These are phyloP conservation scores for Ampelomyces quisqualis DNA, from an alignment of 2,329 filamentous ascomycete genomes.

Conservation along the genomic window DNA sequence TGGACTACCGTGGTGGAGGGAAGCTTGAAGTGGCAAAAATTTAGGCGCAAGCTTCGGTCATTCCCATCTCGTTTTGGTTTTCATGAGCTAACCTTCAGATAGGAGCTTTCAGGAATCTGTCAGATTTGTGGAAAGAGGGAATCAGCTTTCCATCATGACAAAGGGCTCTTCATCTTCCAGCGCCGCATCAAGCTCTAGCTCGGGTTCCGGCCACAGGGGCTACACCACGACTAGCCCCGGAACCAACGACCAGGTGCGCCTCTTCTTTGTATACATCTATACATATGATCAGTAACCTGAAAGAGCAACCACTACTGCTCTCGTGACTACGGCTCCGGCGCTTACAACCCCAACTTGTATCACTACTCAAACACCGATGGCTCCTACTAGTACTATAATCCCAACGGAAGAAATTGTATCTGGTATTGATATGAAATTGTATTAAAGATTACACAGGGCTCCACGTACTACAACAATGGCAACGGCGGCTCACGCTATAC, in stretches of 20 bases:
- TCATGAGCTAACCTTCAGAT: too few species aligned
- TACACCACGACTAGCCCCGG: conserved; percentile 46
- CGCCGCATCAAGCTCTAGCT: conserved; percentile 9
- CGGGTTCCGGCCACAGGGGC: conserved; percentile 12
- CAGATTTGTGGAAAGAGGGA: too few species aligned
- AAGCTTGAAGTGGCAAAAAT: too few species aligned
- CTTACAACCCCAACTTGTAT: conserved; percentile 43
- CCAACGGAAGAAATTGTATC: too few species aligned
- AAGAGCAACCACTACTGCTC: conserved; percentile 46
- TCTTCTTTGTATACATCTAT: neutral
- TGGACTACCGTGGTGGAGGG: too few species aligned
- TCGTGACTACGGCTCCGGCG: conserved; percentile 41
- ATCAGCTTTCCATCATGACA: conserved; percentile 6
- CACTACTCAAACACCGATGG: conserved; percentile 45
- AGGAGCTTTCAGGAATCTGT: too few species aligned
- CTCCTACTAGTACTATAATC: conserved; percentile 44
- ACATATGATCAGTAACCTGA: neutral
- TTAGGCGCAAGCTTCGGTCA: too few species aligned
- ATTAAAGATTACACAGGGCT: too few species aligned
- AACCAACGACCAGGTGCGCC: conserved; percentile 42
- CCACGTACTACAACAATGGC: conserved; percentile 44
- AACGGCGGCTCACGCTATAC: conserved; percentile 35
- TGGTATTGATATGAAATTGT: too few species aligned
- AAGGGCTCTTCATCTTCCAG: conserved; percentile 8
- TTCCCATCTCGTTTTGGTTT: too few species aligned